Base-by-base conservation (phyloP, 345 rosid genomes). In the Nephelium lappaceum region DNA sequence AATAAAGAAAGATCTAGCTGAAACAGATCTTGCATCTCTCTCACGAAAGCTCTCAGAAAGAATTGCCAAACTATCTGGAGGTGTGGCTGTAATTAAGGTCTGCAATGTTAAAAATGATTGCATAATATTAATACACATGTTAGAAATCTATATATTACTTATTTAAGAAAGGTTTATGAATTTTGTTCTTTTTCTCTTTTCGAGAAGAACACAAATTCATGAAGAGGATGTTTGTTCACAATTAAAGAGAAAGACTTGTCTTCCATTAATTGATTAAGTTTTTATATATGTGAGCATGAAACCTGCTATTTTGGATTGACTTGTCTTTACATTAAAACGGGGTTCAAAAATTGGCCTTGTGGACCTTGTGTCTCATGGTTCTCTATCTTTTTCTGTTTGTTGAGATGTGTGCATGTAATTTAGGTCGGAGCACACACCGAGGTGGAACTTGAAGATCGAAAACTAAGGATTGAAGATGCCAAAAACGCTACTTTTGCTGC, bases 401-500 rank as follows among this genome's bases (percentile, higher is more conserved):
- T 71, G 72, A 57, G 74, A 49, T 73, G 55, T 64, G 24, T 63
- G 43, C 77, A 10, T 61, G 31, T 67, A 49, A 47, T 49, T 47
- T 74, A 90, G 97, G 94, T 92, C 51, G 98, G 98, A 81, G 95
- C 95, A 42, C 91, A 92, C 81, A 92, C 97, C 23, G 98, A 93
- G 78, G 85, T 83, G 68, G 98, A 95, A 83, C 94, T 95, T 55
- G 98, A 92, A 86, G 98, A 95, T 75, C 87, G 89, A 76, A 95
- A 93, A 84, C 97, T 93, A 77, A 91, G 91, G 82, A 87, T 95
- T 71, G 98, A 92, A 81, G 97, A 95, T 82, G 94, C 98, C 5
- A 95, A 95, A 84, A 89, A 93, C 39, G 94, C 98, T 39, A 93
- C 98, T 47, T 93, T 90, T 84, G 97, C 98, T 77, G 98, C 98